Conservation (phyloP, 495 filamentous ascomycete genomes). For the Tuber melanosporum region DNA sequence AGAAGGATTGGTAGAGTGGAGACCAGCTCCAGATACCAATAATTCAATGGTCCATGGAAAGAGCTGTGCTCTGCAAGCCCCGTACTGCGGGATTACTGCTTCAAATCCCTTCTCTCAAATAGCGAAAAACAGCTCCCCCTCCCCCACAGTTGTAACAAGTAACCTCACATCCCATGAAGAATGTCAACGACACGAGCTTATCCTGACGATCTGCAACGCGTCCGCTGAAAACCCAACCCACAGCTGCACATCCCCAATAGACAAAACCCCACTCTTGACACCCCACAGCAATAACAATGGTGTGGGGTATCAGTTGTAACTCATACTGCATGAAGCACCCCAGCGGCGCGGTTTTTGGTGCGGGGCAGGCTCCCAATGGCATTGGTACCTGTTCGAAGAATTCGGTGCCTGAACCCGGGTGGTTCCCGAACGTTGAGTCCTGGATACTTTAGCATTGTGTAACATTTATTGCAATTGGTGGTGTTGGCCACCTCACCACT, state of each 20-base stretch:
- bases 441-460: background rate
- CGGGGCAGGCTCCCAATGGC: background rate
- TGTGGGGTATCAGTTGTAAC: background rate
- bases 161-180: background rate
- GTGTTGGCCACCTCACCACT: background rate
- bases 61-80: background rate
- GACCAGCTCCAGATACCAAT: background rate
- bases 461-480: background rate
- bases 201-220: background rate
- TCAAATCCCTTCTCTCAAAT: background rate
- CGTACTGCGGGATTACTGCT: background rate
- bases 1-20: background rate
- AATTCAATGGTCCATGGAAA: background rate
- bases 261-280: background rate
- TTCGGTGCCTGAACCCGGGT: background rate
- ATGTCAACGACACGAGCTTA: background rate
- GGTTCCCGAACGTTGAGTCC: background rate
- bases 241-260: background rate
- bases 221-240: background rate
- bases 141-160: background rate
- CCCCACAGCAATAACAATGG: background rate
- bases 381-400: background rate
- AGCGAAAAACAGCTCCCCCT: background rate
- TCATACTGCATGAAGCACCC: slow-evolving; percentile 1
- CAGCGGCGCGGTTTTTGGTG: background rate